These are phyloP conservation scores for Geotrichum fermentans DNA, from an alignment of 1,139 yeast genomes.

Conservation along the genomic window DNA sequence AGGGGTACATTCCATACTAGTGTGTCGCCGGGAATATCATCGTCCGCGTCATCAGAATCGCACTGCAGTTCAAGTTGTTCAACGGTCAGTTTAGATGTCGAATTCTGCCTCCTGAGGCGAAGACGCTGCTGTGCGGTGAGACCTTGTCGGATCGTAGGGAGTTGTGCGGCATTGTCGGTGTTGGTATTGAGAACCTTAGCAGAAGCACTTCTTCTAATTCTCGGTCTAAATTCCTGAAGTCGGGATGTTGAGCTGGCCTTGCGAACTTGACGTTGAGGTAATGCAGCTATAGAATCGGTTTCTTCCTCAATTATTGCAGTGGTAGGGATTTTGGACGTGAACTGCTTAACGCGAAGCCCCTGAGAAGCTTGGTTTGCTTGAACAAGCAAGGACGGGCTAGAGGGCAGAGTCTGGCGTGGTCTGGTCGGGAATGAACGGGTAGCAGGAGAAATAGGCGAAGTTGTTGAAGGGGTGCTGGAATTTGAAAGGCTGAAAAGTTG, in stretches of 20 bases:
- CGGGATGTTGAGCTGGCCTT: conserved; percentile 19
- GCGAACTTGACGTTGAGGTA: conserved; percentile 14
- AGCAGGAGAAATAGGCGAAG: conserved; percentile 5
- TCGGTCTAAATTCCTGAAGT: conserved; percentile 6
- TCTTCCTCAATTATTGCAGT: conserved; percentile 6
- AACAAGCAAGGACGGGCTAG: conserved; percentile 4
- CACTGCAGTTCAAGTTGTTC: conserved; percentile 37
- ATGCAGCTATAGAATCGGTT: conserved; percentile 5
- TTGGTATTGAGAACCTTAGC: conserved; percentile 2
- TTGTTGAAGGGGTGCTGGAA: background rate
- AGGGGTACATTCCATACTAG: conserved; percentile 61
- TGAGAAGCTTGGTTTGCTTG: conserved; percentile 17
- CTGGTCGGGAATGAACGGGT: conserved; percentile 3
- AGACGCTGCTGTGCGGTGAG: conserved; percentile 17
- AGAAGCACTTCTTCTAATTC: conserved; percentile 2
- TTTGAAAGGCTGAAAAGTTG: conserved; percentile 4
- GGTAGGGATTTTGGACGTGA: conserved; percentile 4
- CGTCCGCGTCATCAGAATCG: conserved; percentile 36
- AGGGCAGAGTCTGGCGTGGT: conserved; percentile 8
- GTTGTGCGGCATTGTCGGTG: background rate
- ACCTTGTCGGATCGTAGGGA: conserved; percentile 6
- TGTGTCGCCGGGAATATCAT: conserved; percentile 53
- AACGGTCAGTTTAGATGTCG: conserved; percentile 23
- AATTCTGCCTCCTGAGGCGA: conserved; percentile 15
- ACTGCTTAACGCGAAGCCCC: conserved; percentile 12